Conservation (phyloP, 73 alveolate species). For the Tetrahymena elliotti region DNA sequence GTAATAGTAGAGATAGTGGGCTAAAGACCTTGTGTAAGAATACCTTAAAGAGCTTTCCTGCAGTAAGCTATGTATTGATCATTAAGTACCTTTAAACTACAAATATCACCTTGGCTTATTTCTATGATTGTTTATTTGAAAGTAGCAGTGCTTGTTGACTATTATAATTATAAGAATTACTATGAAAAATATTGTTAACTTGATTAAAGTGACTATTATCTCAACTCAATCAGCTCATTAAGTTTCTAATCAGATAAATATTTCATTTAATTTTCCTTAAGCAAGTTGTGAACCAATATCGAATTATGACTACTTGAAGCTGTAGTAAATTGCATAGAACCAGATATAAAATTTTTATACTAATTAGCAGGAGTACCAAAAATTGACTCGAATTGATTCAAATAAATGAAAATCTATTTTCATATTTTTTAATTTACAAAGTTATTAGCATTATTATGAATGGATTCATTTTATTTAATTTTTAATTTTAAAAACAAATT, state of each 20-base stretch:
- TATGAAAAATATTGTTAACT: neutral
- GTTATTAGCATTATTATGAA: neutral
- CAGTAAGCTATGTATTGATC: neutral
- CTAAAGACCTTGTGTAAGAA: neutral
- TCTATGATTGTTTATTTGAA: neutral
- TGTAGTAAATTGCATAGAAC: neutral
- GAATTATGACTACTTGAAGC: neutral
- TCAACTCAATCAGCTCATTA: neutral
- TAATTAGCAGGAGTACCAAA: neutral
- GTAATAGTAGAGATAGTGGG: neutral
- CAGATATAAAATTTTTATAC: neutral
- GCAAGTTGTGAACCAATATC: neutral
- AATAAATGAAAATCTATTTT: neutral
- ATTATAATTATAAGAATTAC: neutral
- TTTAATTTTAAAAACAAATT: no score
- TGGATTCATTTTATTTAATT: no score
- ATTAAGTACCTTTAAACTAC: neutral
- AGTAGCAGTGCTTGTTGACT: neutral
- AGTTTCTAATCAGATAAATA: neutral
- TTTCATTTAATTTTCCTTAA: neutral
- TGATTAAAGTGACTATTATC: neutral
- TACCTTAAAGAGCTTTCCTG: neutral
- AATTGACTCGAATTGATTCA: neutral
- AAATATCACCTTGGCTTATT: neutral
- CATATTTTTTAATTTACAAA: neutral